Evolutionary conservation across 768 basidiomycete species (phyloP).

Genomic region (Lanmaoa rubissima): DNA sequence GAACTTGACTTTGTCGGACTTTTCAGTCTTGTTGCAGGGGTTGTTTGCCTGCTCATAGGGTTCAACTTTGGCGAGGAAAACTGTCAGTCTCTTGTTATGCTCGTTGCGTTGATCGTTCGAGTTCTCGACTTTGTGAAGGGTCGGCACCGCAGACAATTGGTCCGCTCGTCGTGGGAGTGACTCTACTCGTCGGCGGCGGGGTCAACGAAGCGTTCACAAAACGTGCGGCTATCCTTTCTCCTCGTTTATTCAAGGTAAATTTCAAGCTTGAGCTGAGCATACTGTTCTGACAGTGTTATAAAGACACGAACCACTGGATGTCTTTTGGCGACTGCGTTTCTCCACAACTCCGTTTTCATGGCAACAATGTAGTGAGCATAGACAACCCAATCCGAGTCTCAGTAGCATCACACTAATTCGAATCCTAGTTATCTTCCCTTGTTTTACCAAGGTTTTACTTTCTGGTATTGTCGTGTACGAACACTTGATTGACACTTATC

Average conservation of each 20-base stretch:
- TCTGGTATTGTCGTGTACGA: neutral
- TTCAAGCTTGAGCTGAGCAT: neutral
- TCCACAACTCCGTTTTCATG: constrained; percentile 65
- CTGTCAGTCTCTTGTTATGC: constrained; percentile 43
- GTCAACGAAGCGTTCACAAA: constrained; percentile 61
- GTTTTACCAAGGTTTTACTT: constrained; percentile 54
- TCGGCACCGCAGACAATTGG: constrained; percentile 53
- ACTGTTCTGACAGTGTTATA: neutral
- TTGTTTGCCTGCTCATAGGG: constrained; percentile 67
- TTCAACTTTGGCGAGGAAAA: constrained; percentile 66
- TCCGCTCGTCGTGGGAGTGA: constrained; percentile 52
- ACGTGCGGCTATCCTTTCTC: constrained; percentile 69
- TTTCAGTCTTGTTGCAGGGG: constrained; percentile 55
- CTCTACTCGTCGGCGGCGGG: constrained; percentile 46
- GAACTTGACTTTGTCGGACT: constrained; percentile 76
- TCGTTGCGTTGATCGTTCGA: neutral
- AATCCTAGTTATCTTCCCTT: constrained; percentile 58
- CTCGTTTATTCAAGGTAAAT: constrained; percentile 65
- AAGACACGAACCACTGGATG: constrained; percentile 69
- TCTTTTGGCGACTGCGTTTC: constrained; percentile 54
- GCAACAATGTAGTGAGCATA: constrained; percentile 32
- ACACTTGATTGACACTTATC: neutral
- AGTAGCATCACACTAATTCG: neutral
- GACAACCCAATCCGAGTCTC: neutral
- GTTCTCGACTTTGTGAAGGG: constrained; percentile 39